Evolutionary conservation across 164 flowering plant genomes (phyloP).

Genomic region (Akebia trifoliata): DNA sequence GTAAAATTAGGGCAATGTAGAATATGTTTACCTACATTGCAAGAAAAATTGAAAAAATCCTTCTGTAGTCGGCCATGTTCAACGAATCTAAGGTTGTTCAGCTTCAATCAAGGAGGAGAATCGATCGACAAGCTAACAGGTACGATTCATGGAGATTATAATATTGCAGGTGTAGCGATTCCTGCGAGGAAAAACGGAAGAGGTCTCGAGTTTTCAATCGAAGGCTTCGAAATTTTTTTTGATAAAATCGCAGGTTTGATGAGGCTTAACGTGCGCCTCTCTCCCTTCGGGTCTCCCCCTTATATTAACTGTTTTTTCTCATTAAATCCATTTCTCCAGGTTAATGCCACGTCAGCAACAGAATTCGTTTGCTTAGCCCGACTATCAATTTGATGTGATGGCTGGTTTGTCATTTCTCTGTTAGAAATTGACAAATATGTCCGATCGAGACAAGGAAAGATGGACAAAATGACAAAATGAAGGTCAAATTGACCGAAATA

Average conservation of each 20-base stretch:
- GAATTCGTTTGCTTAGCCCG: conserved; percentile 1
- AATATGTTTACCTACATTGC: conserved; percentile 7
- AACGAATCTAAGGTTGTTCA: conserved; percentile 13
- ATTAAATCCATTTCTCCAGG: conserved; percentile 11
- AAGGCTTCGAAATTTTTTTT: not conserved
- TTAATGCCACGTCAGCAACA: conserved; percentile 15
- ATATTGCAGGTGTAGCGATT: not conserved
- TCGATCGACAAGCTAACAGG: conserved; percentile 1
- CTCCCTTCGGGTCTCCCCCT: not conserved
- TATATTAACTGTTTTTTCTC: conserved; percentile 14
- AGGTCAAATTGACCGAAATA: too few relatives aligned
- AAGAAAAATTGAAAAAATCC: conserved; percentile 6
- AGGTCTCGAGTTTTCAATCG: not conserved
- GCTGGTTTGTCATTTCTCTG: not conserved
- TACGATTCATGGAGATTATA: not conserved
- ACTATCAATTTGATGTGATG: not conserved
- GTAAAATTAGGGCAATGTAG: conserved; percentile 2
- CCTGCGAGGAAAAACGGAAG: not conserved
- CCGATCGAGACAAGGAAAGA: too few relatives aligned
- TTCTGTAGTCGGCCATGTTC: conserved; percentile 2
- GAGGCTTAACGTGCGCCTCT: conserved; percentile 9
- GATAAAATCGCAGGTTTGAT: not conserved
- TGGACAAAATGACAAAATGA: not conserved
- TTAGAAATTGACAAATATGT: not conserved
- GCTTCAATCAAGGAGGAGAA: conserved; percentile 3